A percentile compares a stretch with the other conserved stretches of the same genome.
phyloP scores from a whole-genome alignment of 768 basidiomycete species.

The Lactarius sanguifluus region DNA sequence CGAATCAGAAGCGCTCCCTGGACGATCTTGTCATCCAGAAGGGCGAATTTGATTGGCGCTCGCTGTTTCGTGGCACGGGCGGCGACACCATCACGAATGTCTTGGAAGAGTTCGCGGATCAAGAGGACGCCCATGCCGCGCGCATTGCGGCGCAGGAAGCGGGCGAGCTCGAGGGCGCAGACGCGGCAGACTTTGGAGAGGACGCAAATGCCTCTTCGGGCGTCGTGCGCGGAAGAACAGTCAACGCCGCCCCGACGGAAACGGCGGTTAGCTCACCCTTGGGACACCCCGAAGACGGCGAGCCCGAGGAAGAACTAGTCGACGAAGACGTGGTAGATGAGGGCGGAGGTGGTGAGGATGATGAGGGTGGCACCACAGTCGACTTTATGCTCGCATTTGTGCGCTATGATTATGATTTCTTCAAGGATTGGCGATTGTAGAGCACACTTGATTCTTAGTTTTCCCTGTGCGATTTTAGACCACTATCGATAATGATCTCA shows the following conservation, averaged over 20 bases:
- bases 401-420: slow-evolving; percentile 62
- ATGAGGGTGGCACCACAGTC: slow-evolving; percentile 70
- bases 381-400: slow-evolving; percentile 84
- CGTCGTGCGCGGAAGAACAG: slow-evolving; percentile 1
- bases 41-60: slow-evolving; percentile 94
- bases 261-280: slow-evolving; percentile 11
- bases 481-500: slow-evolving; percentile 3
- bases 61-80: slow-evolving; percentile 67
- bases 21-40: slow-evolving; percentile 91
- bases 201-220: slow-evolving; percentile 29
- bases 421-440: slow-evolving; percentile 69
- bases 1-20: slow-evolving; percentile 94
- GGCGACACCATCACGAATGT: slow-evolving; percentile 55
- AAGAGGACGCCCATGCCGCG: slow-evolving; percentile 83
- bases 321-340: slow-evolving; percentile 35
- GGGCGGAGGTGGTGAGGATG: slow-evolving; percentile 40
- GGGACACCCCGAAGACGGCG: slow-evolving; percentile 17
- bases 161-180: slow-evolving; percentile 69
- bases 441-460: slow-evolving; percentile 3
- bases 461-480: neutral
- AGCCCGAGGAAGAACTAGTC: slow-evolving; percentile 21
- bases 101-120: slow-evolving; percentile 83
- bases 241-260: slow-evolving; percentile 28
- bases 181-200: slow-evolving; percentile 75
- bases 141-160: slow-evolving; percentile 73